These are phyloP conservation scores for Pleurotus eryngii DNA, from an alignment of 768 basidiomycete species.

Conservation along the genomic window DNA sequence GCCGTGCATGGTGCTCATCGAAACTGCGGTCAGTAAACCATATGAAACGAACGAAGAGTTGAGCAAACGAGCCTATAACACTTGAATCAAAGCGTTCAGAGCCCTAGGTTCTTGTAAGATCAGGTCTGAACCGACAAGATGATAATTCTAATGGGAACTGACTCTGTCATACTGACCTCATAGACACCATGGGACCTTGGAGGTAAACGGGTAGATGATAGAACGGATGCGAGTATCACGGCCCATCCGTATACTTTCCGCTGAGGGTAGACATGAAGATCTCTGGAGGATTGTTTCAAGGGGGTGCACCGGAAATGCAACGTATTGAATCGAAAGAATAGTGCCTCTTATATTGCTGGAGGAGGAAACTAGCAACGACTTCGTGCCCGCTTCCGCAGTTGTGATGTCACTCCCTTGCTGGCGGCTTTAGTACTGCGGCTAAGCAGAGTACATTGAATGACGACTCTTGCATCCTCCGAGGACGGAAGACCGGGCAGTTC, in stretches of 20 bases:
- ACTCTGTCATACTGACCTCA: conserved; percentile 7
- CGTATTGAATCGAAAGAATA: neutral
- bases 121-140: neutral
- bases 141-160: neutral
- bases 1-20: neutral
- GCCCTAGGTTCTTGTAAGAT: neutral
- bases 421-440: conserved; percentile 8
- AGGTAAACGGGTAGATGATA: too few relatives aligned
- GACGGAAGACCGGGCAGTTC: neutral
- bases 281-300: neutral
- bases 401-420: conserved; percentile 1
- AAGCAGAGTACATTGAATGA: neutral
- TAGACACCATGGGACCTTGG: neutral
- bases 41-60: neutral
- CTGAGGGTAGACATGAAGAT: neutral
- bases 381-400: conserved; percentile 5
- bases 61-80: neutral
- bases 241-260: neutral
- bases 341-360: neutral
- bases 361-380: neutral
- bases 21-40: conserved; percentile 5
- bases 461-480: neutral
- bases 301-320: neutral
- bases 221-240: too few relatives aligned
- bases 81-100: neutral